A percentile compares a stretch with the other conserved stretches of the same genome.
phyloP scores from a whole-genome alignment of 2,329 filamentous ascomycete genomes.

The Stachybotrys chartarum region DNA sequence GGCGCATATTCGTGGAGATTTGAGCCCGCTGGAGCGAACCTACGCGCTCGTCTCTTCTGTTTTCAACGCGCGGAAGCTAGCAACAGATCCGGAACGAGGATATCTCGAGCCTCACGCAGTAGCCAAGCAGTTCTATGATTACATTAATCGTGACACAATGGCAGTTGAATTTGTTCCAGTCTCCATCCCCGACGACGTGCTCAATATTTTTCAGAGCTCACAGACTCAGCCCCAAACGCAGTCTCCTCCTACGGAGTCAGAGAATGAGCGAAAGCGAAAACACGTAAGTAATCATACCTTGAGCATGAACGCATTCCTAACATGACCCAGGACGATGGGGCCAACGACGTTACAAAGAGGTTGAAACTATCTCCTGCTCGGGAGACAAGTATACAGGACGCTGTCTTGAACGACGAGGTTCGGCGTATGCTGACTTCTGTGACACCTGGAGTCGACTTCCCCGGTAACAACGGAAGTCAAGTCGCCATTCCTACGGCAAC shows the following conservation, averaged over 20 bases:
- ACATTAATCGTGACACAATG: constrained; percentile 30
- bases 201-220: constrained; percentile 12
- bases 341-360: constrained; percentile 22
- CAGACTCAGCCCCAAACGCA: constrained; percentile 25
- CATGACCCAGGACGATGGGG: constrained; percentile 16
- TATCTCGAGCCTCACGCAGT: constrained; percentile 36
- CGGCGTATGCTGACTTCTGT: constrained; percentile 18
- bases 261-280: constrained; percentile 38
- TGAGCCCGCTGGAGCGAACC: constrained; percentile 36
- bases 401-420: constrained; percentile 24
- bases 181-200: constrained; percentile 33
- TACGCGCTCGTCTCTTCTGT: constrained; percentile 34
- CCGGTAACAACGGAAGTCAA: constrained; percentile 11
- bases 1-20: constrained; percentile 29
- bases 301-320: constrained; percentile 2
- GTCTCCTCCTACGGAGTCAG: constrained; percentile 9
- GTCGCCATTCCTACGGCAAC: constrained; percentile 20
- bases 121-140: constrained; percentile 39
- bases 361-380: constrained; percentile 15
- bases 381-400: constrained; percentile 14
- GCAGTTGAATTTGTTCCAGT: constrained; percentile 39
- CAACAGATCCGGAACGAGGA: constrained; percentile 32
- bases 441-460: constrained; percentile 4
- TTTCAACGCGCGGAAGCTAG: constrained; percentile 25
- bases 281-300: constrained; percentile 28